Evolutionary conservation across 2,329 filamentous ascomycete species (phyloP), one percentile per base, ranked within the genome.

Genomic region (Alternaria sp.): DNA sequence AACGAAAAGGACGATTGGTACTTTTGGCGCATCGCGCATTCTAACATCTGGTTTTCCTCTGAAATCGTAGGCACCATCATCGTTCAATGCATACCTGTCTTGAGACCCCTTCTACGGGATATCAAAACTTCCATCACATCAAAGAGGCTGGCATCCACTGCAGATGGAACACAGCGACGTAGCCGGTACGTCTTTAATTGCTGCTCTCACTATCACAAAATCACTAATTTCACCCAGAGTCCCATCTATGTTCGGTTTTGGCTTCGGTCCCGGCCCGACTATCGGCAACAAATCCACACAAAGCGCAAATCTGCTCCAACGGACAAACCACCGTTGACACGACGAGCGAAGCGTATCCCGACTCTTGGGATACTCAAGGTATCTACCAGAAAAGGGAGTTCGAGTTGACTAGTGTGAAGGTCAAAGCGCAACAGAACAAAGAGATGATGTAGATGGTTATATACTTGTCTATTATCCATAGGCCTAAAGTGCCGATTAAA

Each of bases 21-120:
- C 61, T 83, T 83, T 57, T 84, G 79, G 78, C 79, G 80, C 46
- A 80, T 82, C 58, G 81, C 77, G 10, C 70, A 80, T 60, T 80
- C 78, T 0, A 81, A 81, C 62, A 74, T 82, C 54, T 82, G 80
- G 80, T 80, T 83, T 69, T 83, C 81, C 0, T 82, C 82, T 14
- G 83, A 85, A 69, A 76, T 84, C 52, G 78, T 81, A 8, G 82
- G 83, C 52, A 85, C 83, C 26, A 83, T 85, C 62, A 84, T 85
- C 41, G 83, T 84, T 4, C 83, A 84, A 63, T 85, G 81, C 58
- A 80, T 85, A 3, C 83, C 83, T 2, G 80, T 85, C 14, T 66
- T 85, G 7, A 79, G 83, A 9, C 81, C 82, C 0, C 77, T 85
- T 21, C 61, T 85, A 39, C 75, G 77, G 41, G 78, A 81, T 31